Evolutionary conservation across 176 grass and related monocot genomes (phyloP).

Genomic region (Paspalum vaginatum): DNA sequence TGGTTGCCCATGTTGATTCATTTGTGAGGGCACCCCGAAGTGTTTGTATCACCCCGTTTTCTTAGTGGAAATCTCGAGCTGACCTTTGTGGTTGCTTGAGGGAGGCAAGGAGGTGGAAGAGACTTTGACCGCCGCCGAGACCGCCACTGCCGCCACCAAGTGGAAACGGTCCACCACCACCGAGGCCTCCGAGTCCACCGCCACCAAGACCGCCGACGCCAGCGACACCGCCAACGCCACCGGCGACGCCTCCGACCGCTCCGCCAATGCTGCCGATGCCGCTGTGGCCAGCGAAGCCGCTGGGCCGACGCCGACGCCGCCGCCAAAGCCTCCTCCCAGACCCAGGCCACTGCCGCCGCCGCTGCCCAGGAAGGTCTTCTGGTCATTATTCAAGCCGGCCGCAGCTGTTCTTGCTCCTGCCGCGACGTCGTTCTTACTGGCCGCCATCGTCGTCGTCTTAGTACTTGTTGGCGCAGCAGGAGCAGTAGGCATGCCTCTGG

Average conservation of each 20-base stretch:
- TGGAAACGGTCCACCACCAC: neutral
- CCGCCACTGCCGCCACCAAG: neutral
- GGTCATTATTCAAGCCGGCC: neutral
- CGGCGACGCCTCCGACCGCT: neutral
- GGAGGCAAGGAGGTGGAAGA: too few relatives aligned
- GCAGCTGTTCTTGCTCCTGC: too few relatives aligned
- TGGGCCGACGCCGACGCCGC: neutral
- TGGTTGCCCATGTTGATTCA: too few relatives aligned
- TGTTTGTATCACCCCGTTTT: too few relatives aligned
- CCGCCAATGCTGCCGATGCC: conserved; percentile 5
- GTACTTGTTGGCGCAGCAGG: neutral
- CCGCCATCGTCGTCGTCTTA: neutral
- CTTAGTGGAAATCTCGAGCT: too few relatives aligned
- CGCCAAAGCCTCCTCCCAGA: conserved; percentile 16
- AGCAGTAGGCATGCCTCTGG: neutral
- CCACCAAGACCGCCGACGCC: conserved; percentile 18
- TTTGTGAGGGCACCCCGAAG: too few relatives aligned
- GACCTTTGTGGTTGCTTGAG: too few relatives aligned
- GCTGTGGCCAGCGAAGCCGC: conserved; percentile 27
- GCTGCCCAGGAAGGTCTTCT: conserved; percentile 31
- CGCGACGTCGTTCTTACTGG: too few relatives aligned
- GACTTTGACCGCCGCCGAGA: neutral
- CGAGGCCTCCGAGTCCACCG: neutral
- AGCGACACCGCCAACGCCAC: conserved; percentile 12
- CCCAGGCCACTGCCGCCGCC: neutral